Conservation (phyloP, 768 basidiomycete genomes). For the Suillus clintonianus region DNA sequence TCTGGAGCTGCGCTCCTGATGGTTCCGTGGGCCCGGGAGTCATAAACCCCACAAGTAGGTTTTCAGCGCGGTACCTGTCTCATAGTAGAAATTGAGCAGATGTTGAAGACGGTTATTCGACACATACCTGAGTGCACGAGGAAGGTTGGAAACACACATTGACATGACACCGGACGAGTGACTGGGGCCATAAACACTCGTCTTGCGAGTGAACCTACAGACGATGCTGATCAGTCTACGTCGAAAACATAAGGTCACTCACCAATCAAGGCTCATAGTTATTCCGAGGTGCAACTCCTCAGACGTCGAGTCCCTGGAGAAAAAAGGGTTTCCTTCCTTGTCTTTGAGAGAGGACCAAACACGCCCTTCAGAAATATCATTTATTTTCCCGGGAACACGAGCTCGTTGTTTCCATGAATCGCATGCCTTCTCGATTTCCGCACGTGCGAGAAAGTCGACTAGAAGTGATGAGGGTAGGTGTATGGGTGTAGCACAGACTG, state of each 20-base stretch:
- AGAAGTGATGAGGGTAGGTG: conserved; percentile 13
- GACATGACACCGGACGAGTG: conserved; percentile 25
- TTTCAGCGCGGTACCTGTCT: conserved; percentile 20
- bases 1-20: conserved; percentile 25
- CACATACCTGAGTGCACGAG: conserved; percentile 9
- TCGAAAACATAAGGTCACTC: background rate
- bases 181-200: conserved; percentile 16
- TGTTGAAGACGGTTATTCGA: background rate
- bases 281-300: conserved; percentile 20
- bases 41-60: conserved; percentile 21
- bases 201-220: conserved; percentile 14
- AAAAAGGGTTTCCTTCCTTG: conserved; percentile 14
- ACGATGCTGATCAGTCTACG: background rate
- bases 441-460: conserved; percentile 10
- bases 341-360: conserved; percentile 18
- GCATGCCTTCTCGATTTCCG: conserved; percentile 8
- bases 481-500: conserved; percentile 7
- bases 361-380: conserved; percentile 14
- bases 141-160: conserved; percentile 19
- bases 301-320: conserved; percentile 2
- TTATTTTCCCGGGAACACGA: too few species aligned
- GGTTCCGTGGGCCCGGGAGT: conserved; percentile 31
- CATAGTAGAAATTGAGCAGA: background rate
- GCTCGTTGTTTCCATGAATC: conserved; percentile 20
- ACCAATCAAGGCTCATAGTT: conserved; percentile 21